A percentile compares a stretch with the other conserved stretches of the same genome.
phyloP scores from a whole-genome alignment of 768 basidiomycete genomes.

The Phallus indusiatus region DNA sequence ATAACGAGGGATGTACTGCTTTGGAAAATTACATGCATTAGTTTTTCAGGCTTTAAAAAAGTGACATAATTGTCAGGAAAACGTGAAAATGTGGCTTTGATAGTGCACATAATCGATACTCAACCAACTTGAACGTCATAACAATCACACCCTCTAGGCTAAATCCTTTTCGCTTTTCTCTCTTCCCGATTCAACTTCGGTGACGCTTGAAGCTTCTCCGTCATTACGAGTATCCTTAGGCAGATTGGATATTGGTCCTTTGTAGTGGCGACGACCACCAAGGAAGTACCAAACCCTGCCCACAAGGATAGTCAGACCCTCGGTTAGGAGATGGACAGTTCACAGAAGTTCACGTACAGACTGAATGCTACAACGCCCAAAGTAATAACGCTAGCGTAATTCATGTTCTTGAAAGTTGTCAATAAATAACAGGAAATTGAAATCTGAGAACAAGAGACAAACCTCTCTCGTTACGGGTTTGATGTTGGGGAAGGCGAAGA shows the following conservation, averaged over 20 bases:
- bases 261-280: constrained; percentile 45
- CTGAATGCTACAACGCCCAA: constrained; percentile 43
- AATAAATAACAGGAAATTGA: background rate
- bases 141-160: no score
- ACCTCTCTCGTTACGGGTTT: constrained; percentile 50
- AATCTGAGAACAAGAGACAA: background rate
- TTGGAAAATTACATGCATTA: no score
- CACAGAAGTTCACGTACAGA: constrained; percentile 23
- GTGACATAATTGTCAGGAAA: no score
- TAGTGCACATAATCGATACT: no score
- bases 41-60: no score
- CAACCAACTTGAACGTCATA: no score
- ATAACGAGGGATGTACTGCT: no score
- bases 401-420: constrained; percentile 45
- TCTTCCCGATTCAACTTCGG: no score
- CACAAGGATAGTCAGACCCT: constrained; percentile 7
- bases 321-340: no score
- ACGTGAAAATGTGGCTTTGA: no score
- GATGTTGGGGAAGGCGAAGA: constrained; percentile 65
- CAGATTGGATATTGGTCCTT: constrained; percentile 49
- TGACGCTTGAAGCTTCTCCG: background rate
- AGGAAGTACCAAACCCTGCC: constrained; percentile 42
- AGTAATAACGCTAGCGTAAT: constrained; percentile 68
- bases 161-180: no score
- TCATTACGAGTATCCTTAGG: background rate